A percentile compares a stretch with the other conserved stretches of the same genome.
Evolutionary conservation across 192 early-diverging fungal genomes (phyloP).

Genomic region (Podila epicladia): DNA sequence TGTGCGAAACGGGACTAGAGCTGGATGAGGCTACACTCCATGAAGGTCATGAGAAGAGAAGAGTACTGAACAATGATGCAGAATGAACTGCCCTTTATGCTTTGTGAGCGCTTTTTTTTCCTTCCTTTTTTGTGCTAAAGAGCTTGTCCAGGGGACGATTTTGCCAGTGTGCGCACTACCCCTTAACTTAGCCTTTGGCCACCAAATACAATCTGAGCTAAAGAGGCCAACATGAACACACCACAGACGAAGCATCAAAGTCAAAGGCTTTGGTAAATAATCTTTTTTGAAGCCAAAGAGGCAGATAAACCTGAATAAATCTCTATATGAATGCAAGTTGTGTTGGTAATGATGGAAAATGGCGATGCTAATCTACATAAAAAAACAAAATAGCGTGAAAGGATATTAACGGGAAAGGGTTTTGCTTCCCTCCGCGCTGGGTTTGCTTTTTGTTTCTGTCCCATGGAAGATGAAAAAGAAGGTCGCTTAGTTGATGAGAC

Average conservation of each 20-base stretch:
- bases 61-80: background rate
- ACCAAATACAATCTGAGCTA: no score
- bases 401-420: background rate
- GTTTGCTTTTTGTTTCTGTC: background rate
- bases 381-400: background rate
- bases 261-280: background rate
- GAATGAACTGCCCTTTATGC: background rate
- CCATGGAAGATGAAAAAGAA: background rate
- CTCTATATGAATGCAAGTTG: background rate
- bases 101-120: background rate
- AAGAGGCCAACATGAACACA: no score
- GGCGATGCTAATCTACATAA: slow-evolving; percentile 3
- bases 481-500: slow-evolving; percentile 42
- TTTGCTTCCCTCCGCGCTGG: background rate
- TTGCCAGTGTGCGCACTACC: background rate
- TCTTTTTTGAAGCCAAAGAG: background rate
- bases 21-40: background rate
- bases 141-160: background rate
- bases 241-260: no score
- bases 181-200: background rate
- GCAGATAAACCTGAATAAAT: background rate
- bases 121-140: no score
- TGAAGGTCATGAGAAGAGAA: background rate
- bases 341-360: background rate
- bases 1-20: background rate